phyloP scores from a whole-genome alignment of 2,329 filamentous ascomycete genomes.

The Aspergillus cejpii region DNA sequence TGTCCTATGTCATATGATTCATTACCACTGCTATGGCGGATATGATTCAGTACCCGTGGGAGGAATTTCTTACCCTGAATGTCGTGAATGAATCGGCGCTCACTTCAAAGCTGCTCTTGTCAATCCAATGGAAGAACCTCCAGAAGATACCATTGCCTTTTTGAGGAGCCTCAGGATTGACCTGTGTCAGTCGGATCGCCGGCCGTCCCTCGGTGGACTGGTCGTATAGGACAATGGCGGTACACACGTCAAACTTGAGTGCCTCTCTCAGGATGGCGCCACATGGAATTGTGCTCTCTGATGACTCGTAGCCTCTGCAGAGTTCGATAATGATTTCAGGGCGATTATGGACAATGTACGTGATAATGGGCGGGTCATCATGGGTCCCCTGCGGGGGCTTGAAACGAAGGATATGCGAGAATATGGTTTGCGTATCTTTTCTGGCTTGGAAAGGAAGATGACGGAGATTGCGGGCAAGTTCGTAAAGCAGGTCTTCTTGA shows the following conservation, averaged over 20 bases:
- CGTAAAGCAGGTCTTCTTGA: conserved; percentile 79
- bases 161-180: conserved; percentile 69
- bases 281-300: conserved; percentile 85
- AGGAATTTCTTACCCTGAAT: conserved; percentile 62
- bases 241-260: conserved; percentile 82
- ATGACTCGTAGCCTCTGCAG: conserved; percentile 81
- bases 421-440: conserved; percentile 92
- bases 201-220: conserved; percentile 69
- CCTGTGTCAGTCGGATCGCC: conserved; percentile 66
- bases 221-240: conserved; percentile 87
- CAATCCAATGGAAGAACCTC: conserved; percentile 96
- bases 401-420: conserved; percentile 91
- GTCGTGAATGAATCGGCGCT: conserved; percentile 96
- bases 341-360: conserved; percentile 78
- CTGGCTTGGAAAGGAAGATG: conserved; percentile 89
- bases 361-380: conserved; percentile 74
- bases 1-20: conserved; percentile 55
- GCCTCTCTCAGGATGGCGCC: conserved; percentile 85
- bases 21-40: conserved; percentile 8
- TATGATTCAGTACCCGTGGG: not conserved
- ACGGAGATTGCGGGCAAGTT: conserved; percentile 74
- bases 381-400: conserved; percentile 60
- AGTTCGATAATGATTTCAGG: conserved; percentile 83
- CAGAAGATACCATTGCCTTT: conserved; percentile 84
- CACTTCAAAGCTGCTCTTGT: conserved; percentile 92